These are phyloP conservation scores for Trichoderma lentiforme DNA, from an alignment of 2,329 filamentous ascomycete genomes.

Conservation along the genomic window DNA sequence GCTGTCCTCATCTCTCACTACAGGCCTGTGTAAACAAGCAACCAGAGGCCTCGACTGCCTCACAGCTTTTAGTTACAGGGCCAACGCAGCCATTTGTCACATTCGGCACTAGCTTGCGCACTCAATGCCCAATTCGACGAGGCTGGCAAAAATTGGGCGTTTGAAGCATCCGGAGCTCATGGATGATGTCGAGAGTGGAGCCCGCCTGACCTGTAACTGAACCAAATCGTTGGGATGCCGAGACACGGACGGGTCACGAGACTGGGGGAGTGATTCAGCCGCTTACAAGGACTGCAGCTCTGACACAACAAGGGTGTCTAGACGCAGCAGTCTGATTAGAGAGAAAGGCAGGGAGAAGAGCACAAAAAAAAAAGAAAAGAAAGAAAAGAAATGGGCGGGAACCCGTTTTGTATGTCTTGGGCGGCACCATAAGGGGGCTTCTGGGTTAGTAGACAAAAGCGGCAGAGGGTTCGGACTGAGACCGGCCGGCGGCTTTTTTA, in stretches of 20 bases:
- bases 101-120: background rate
- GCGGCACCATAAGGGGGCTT: background rate
- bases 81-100: background rate
- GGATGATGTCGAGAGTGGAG: background rate
- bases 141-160: background rate
- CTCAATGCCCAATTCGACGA: background rate
- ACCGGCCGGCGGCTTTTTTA: background rate
- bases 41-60: background rate
- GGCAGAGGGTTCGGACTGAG: background rate
- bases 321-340: background rate
- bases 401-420: background rate
- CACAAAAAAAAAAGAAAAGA: background rate
- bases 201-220: background rate
- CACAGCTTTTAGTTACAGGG: background rate
- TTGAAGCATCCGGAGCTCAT: background rate
- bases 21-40: background rate
- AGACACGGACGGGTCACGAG: background rate
- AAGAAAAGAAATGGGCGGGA: background rate
- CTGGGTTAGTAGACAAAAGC: background rate
- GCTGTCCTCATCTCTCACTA: background rate
- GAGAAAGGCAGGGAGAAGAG: background rate
- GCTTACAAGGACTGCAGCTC: background rate
- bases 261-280: background rate
- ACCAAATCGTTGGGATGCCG: background rate
- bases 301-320: background rate